Evolutionary conservation across 768 basidiomycete species (phyloP).

Genomic region (Mycena alexandri): DNA sequence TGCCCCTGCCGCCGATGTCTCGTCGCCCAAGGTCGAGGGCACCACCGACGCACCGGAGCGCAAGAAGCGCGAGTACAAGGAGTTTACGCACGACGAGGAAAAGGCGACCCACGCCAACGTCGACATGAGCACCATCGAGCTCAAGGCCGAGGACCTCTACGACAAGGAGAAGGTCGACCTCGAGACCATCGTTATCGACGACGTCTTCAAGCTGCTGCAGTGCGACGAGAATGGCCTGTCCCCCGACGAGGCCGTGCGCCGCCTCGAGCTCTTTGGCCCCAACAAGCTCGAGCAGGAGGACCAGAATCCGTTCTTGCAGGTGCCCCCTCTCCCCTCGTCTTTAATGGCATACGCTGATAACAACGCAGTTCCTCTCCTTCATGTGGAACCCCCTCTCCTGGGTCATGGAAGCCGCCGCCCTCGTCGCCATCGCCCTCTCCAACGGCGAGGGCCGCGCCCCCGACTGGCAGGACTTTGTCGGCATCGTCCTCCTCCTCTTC

Average conservation of each 20-base stretch:
- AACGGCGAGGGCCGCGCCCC: constrained; percentile 90
- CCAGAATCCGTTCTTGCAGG: constrained; percentile 92
- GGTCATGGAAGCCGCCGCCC: constrained; percentile 98
- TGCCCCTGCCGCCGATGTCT: neutral
- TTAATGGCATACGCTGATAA: too few species aligned
- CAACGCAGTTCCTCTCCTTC: constrained; percentile 85
- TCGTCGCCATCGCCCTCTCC: constrained; percentile 95
- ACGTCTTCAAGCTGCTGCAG: constrained; percentile 96
- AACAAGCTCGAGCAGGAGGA: constrained; percentile 95
- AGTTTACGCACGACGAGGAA: constrained; percentile 80
- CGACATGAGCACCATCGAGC: constrained; percentile 90
- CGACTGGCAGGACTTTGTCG: constrained; percentile 98
- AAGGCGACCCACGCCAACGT: constrained; percentile 83
- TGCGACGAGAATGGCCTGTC: constrained; percentile 87
- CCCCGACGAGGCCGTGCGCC: constrained; percentile 80
- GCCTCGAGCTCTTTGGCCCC: constrained; percentile 94
- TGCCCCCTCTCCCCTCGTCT: constrained; percentile 41
- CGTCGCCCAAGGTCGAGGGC: too few species aligned
- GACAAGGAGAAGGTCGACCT: constrained; percentile 99
- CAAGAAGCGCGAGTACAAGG: constrained; percentile 89
- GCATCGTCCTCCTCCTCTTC: constrained; percentile 92
- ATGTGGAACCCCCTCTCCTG: constrained; percentile 99
- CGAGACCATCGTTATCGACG: constrained; percentile 95
- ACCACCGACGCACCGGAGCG: constrained; percentile 47
- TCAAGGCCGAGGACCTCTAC: constrained; percentile 93